Percentiles rank a stretch among this genome's conserved stretches.
These are phyloP conservation scores for Arthrinium phaeospermum DNA, from an alignment of 2,329 filamentous ascomycete species.

Conservation along the genomic window DNA sequence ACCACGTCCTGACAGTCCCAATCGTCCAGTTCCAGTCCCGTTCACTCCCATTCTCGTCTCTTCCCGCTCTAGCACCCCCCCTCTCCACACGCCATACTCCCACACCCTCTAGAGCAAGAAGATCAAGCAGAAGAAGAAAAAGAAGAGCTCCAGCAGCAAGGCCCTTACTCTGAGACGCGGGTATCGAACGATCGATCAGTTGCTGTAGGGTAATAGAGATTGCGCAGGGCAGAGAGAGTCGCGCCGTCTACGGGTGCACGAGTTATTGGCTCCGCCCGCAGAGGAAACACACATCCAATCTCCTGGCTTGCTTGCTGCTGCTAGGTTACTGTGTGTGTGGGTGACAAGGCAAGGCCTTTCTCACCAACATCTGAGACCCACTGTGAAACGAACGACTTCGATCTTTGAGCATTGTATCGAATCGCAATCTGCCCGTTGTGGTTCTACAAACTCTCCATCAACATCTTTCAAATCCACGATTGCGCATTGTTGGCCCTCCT, in stretches of 20 bases:
- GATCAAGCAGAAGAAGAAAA: not conserved
- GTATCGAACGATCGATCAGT: constrained; percentile 14
- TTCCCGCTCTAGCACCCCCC: not conserved
- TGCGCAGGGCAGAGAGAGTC: not conserved
- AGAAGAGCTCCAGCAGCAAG: not conserved
- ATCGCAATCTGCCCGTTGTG: constrained; percentile 13
- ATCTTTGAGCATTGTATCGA: constrained; percentile 16
- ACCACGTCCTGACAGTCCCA: not conserved
- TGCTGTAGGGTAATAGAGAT: constrained; percentile 7
- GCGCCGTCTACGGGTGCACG: not conserved
- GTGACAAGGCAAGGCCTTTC: constrained; percentile 12
- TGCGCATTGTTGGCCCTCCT: constrained; percentile 14
- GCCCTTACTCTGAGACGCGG: constrained; percentile 1
- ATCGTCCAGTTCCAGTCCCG: not conserved
- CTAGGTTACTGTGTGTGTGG: constrained; percentile 16
- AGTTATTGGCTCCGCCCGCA: not conserved
- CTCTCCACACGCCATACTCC: not conserved
- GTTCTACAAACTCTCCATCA: constrained; percentile 17
- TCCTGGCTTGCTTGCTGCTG: constrained; percentile 8
- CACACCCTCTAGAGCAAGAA: not conserved
- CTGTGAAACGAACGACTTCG: constrained; percentile 16
- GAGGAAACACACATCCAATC: constrained; percentile 15
- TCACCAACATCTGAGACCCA: constrained; percentile 17
- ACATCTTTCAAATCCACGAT: constrained; percentile 14
- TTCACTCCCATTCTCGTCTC: constrained; percentile 2